Percentiles rank a stretch among this genome's conserved stretches.
phyloP scores from a whole-genome alignment of 2,329 filamentous ascomycete species.

The Hypoxylon sp. region DNA sequence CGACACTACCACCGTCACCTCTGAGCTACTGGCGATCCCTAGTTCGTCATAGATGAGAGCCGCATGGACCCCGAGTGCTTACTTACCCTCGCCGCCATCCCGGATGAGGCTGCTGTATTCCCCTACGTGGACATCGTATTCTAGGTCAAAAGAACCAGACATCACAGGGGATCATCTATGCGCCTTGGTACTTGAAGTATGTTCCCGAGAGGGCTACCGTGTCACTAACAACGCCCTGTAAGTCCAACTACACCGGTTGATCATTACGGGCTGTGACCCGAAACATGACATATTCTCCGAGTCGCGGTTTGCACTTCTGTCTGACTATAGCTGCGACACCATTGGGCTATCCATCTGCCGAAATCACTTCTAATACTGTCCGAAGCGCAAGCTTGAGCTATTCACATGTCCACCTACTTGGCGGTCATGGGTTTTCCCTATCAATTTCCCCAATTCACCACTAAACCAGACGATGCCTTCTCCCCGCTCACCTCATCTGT shows the following conservation, averaged over 20 bases:
- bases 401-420: conserved; percentile 43
- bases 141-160: neutral
- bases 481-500: conserved; percentile 37
- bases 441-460: conserved; percentile 35
- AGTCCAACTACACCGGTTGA: conserved; percentile 35
- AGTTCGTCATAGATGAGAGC: conserved; percentile 33
- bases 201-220: conserved; percentile 43
- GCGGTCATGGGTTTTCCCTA: conserved; percentile 36
- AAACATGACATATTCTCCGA: conserved; percentile 46
- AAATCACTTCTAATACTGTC: conserved; percentile 41
- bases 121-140: conserved; percentile 18
- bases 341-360: conserved; percentile 51
- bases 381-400: conserved; percentile 34
- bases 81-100: conserved; percentile 17
- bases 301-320: conserved; percentile 27
- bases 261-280: conserved; percentile 41
- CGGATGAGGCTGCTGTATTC: conserved; percentile 21
- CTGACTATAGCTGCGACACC: conserved; percentile 37
- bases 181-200: conserved; percentile 25
- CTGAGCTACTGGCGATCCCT: conserved; percentile 28
- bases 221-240: conserved; percentile 24
- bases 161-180: conserved; percentile 32
- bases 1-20: conserved; percentile 25
- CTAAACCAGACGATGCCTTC: conserved; percentile 28
- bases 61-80: conserved; percentile 31